Percentiles rank a stretch among this genome's conserved stretches.
phyloP scores from a whole-genome alignment of 192 early-diverging fungal genomes.

The Backusella macrospora region DNA sequence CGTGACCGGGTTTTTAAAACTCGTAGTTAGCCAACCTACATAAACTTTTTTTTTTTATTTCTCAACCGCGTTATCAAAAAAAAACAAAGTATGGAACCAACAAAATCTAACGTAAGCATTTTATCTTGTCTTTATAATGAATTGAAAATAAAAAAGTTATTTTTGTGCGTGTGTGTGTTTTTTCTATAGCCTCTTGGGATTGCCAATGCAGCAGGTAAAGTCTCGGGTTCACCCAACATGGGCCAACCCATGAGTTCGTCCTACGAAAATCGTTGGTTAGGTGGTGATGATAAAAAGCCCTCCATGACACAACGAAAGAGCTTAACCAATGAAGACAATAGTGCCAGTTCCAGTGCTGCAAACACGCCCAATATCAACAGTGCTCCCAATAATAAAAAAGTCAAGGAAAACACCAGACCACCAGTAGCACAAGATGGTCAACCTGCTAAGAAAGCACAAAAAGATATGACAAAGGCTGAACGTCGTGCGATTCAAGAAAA shows the following conservation, averaged over 20 bases:
- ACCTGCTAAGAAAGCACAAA: constrained; percentile 43
- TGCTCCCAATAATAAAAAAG: background rate
- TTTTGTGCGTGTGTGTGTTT: too few relatives aligned
- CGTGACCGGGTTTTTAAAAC: background rate
- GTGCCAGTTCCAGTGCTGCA: background rate
- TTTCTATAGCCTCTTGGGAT: constrained; percentile 16
- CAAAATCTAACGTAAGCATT: constrained; percentile 11
- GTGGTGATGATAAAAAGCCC: constrained; percentile 24
- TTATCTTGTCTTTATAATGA: background rate
- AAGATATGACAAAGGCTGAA: constrained; percentile 90
- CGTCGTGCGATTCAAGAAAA: constrained; percentile 83
- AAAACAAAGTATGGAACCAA: constrained; percentile 3
- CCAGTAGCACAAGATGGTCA: background rate
- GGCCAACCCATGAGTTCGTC: constrained; percentile 55
- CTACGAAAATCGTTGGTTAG: constrained; percentile 50
- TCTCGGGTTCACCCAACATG: constrained; percentile 44
- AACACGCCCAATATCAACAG: background rate
- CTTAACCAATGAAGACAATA: background rate
- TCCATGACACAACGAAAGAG: constrained; percentile 15
- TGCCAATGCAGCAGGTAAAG: background rate
- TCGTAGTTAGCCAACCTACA: background rate
- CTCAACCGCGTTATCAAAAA: background rate
- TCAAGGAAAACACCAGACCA: constrained; percentile 1
- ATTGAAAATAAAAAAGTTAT: background rate
- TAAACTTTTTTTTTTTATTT: constrained; percentile 9